These are phyloP conservation scores for Dacryopinax primogenitus DNA, from an alignment of 768 basidiomycete species.

Conservation along the genomic window DNA sequence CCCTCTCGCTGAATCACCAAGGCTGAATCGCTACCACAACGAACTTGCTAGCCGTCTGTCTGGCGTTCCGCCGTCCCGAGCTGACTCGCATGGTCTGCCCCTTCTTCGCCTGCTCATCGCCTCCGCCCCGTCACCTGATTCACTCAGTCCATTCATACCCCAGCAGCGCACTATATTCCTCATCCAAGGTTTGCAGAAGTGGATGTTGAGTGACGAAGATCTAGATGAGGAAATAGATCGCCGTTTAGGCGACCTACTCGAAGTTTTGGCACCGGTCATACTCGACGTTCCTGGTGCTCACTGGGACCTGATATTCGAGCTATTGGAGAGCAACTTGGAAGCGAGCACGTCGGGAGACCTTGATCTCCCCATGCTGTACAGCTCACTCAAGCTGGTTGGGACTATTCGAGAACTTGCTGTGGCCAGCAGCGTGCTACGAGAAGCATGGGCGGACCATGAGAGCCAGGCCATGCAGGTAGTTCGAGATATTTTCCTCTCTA, in stretches of 20 bases:
- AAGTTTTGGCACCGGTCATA: conserved; percentile 68
- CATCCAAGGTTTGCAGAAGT: conserved; percentile 70
- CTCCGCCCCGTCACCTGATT: conserved; percentile 62
- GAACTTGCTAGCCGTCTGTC: conserved; percentile 74
- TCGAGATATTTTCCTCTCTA: conserved; percentile 43
- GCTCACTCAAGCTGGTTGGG: conserved; percentile 55
- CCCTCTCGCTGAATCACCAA: conserved; percentile 52
- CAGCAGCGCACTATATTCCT: conserved; percentile 77
- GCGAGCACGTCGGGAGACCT: conserved; percentile 38
- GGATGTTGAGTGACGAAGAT: conserved; percentile 53
- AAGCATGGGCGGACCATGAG: conserved; percentile 51
- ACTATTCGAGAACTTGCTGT: conserved; percentile 53
- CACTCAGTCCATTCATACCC: conserved; percentile 71
- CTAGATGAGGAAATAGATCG: conserved; percentile 68
- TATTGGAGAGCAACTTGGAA: conserved; percentile 80
- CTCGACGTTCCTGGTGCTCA: conserved; percentile 77
- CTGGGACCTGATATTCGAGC: conserved; percentile 86
- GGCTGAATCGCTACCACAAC: conserved; percentile 71
- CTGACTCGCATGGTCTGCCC: conserved; percentile 56
- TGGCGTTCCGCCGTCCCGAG: conserved; percentile 48
- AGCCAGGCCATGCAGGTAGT: conserved; percentile 43
- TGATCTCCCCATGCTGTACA: conserved; percentile 47
- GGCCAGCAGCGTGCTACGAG: conserved; percentile 61
- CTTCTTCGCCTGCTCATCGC: conserved; percentile 56
- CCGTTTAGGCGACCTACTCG: conserved; percentile 59